phyloP scores from a whole-genome alignment of 2,329 filamentous ascomycete species.

The Geoglossum cookeanum region DNA sequence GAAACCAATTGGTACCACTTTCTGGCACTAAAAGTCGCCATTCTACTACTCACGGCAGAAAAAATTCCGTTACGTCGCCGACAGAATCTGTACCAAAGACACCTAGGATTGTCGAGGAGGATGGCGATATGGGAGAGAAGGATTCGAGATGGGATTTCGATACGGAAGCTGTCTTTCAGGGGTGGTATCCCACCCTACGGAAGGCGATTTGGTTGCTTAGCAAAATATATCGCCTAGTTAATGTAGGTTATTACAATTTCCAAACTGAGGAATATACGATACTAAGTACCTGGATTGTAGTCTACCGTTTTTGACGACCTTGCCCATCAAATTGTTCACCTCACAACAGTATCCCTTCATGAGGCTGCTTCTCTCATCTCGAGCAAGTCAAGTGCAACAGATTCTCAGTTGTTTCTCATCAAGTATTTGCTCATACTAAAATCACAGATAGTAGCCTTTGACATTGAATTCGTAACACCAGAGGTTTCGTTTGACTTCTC shows the following conservation, averaged over 20 bases:
- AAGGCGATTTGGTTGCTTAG: conserved; percentile 51
- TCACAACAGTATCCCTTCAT: conserved; percentile 69
- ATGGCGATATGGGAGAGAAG: conserved; percentile 23
- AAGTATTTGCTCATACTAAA: conserved; percentile 90
- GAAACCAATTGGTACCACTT: conserved; percentile 25
- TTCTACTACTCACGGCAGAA: conserved; percentile 34
- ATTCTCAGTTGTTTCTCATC: conserved; percentile 80
- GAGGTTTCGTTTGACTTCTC: conserved; percentile 49
- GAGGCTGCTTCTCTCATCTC: conserved; percentile 55
- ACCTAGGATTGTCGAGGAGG: conserved; percentile 32
- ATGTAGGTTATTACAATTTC: conserved; percentile 24
- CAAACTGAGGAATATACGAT: neutral
- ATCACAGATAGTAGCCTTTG: conserved; percentile 86
- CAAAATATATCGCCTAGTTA: conserved; percentile 49
- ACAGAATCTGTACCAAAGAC: conserved; percentile 27
- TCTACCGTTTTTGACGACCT: conserved; percentile 52
- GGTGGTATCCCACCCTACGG: conserved; percentile 47
- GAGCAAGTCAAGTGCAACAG: conserved; percentile 42
- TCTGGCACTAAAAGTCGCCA: conserved; percentile 22
- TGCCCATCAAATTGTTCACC: conserved; percentile 68
- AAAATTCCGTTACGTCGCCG: conserved; percentile 21
- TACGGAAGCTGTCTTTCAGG: conserved; percentile 34
- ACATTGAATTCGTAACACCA: conserved; percentile 60
- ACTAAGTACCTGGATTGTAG: conserved; percentile 16
- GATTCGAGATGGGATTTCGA: conserved; percentile 34